Base-by-base conservation (phyloP, 2,329 filamentous ascomycete species). In the Colletotrichum ledebouriae region DNA sequence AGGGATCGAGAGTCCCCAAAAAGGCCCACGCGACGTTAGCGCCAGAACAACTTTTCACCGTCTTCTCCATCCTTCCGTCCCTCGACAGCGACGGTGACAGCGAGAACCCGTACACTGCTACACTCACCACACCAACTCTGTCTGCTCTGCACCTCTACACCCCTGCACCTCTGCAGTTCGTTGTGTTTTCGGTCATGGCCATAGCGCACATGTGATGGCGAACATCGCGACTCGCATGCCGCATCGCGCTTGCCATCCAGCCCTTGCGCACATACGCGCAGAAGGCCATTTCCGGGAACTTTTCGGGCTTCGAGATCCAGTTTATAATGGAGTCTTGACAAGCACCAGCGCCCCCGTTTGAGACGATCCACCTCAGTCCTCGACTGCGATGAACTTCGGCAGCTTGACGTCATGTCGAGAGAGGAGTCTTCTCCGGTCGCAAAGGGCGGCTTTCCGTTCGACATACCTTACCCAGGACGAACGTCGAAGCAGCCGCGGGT, bases 401-500 rank as follows among this genome's bases (percentile, higher is more conserved):
- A n/a, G 34, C 47, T 41, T 69, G 66, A 69, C 66, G 66, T 69
- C 66, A 69, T 60, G 6, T 3, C 11, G 13, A 29, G 20, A 29
- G 20, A 41, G 2, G 44, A 41, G 29, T 47, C 15, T 41, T 20
- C 37, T 12, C 56, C 39, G 29, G 49, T 69, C 66, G 66, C 61
- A 57, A 56, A 66, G 46, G 59, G 66, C 66, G 66, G 29, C 29
- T 62, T 69, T 60, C 66, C 52, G 29, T 58, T 58, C 56, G 41
- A 49, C 17, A 69, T 12, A 69, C 66, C 66, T 69, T 68, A 68
- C 66, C 66, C 66, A 69, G 61, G 34, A 55, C 41, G 50, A 55
- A 17, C 17, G 17, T 17, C 17, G 17, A 17, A 17, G 17, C 17
- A 17, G 17, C 17, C 22, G 22, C 44, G 37, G 29, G 44, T 22